Evolutionary conservation across 805 yeast genomes (phyloP), one percentile per base, ranked within the genome.

Genomic region (Saturnispora quitensis): DNA sequence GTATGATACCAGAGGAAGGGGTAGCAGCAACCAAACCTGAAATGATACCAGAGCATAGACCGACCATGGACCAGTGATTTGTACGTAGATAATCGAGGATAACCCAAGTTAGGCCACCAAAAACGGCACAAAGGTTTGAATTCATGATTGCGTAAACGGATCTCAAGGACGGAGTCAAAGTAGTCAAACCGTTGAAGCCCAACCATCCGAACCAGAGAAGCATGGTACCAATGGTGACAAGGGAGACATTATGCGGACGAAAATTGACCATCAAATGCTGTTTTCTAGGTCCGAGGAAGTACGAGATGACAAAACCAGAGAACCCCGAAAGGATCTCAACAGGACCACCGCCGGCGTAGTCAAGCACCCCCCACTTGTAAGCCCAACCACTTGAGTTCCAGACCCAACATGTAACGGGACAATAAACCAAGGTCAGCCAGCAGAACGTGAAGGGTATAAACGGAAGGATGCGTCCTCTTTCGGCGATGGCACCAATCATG

Each of bases 321-420:
- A 89, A 85, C 55, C 98, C 98, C 24, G 95, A 83, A 31, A 87
- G 76, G 52, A 93, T 88, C 67, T 91, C 98, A 27, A 91, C 97
- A 0, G 97, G 96, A 0, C 97, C 97, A 52, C 98, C 98, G 31
- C 99, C 99, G 24, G 99, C 99, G 67, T 87, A 91, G 66, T 91
- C 99, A 48, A 91, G 73, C 1, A 84, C 98, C 5, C 96, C 97
- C 82, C 96, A 91, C 59, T 81, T 74, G 58, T 76, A 76, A 36
- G 96, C 96, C 98, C 98, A 91, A 40, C 99, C 98, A 45, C 82
- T 83, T 1, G 86, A 64, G 52, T 89, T 85, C 98, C 98, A 91
- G 51, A 87, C 81, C 97, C 98, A 90, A 69, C 82, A 88, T 5
- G 91, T 91, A n/a, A 91, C 77, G 0, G 98, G 98, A 65, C 95